Evolutionary conservation across 2,329 filamentous ascomycete genomes (phyloP), one percentile per base, ranked within the genome.

Genomic region (Sporothrix curviconia): DNA sequence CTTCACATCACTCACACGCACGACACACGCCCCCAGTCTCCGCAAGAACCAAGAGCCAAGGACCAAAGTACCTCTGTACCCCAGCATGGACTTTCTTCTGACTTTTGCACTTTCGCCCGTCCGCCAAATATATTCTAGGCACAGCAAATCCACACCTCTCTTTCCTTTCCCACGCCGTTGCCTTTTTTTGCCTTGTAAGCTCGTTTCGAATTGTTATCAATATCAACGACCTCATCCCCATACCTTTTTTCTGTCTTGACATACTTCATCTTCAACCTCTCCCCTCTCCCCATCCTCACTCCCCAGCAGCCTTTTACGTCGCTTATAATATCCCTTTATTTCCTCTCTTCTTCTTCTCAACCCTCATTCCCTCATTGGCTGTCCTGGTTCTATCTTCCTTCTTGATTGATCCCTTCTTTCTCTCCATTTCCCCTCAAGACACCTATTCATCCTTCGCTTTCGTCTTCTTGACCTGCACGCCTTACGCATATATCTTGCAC

Each of bases 151-250:
- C n/a, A n/a, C n/a, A n/a, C n/a, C n/a, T n/a, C n/a, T n/a, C n/a
- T n/a, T n/a, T n/a, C n/a, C n/a, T n/a, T n/a, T n/a, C n/a, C n/a
- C n/a, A n/a, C n/a, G n/a, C n/a, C n/a, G n/a, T n/a, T n/a, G n/a
- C n/a, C n/a, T n/a, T n/a, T n/a, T n/a, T n/a, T 40, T 24, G 40
- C 19, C 40, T 25, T 24, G 37, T 24, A 50, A 50, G 49, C 44
- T 39, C 37, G 34, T 51, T 37, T 30, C 12, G 19, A 39, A 39
- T 36, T 22, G 44, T 37, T 58, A 57, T 59, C 59, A 56, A 60
- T 59, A 59, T 61, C 57, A 50, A 57, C 57, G 39, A 50, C 58
- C 51, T 56, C 60, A 47, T 49, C 47, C 55, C 51, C 56, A 5
- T 6, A 6, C 47, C 34, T 46, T 30, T 24, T 28, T 34, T 30